Base-by-base conservation (phyloP, 768 basidiomycete species). In the Leucosporidium scottii region DNA sequence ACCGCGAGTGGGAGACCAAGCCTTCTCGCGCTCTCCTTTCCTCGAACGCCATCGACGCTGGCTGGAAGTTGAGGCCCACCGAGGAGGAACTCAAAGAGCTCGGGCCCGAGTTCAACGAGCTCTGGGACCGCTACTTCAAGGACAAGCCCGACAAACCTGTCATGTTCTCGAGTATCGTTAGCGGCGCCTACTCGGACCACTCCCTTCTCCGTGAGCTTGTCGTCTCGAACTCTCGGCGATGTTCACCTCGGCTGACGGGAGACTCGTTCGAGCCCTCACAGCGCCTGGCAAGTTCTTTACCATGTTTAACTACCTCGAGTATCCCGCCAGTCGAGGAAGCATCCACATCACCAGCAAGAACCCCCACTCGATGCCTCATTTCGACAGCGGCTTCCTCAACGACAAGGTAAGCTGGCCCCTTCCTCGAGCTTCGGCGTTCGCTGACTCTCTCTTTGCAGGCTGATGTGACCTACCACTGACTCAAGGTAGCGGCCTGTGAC, bases 111-210 rank as follows among this genome's bases (percentile, higher is more conserved):
- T 87, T 87, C 79, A 60, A 64, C 39, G 39, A 81, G 69, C 82
- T 87, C 58, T 87, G 84, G 84, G 78, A 88, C 75, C 81, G 49
- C 34, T 87, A 88, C 79, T 87, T 88, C 83, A 86, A 85, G 81
- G 85, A 88, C 80, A 87, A 87, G 80, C 86, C 86, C 62, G 86
- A 87, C 81, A 88, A 87, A 81, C 87, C 86, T 4, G 85, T 58
- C 47, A 64, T 57, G 63, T 64, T 64, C 39, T n/a, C n/a, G 15
- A 84, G 85, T 50, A 87, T 87, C 69, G 85, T 87, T 56, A 83
- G 84, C 44, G 86, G 82, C 77, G 86, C 86, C 23, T 87, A 87
- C 74, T 86, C 86, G 55, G 87, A 88, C 77, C 87, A 88, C 78
- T 27, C 25, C 7, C 58, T 59, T 17, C 27, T 56, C 6, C 30